Percentiles rank a stretch among this genome's conserved stretches.
phyloP scores from a whole-genome alignment of 306 rosid genomes.

The Cicer bijugum region DNA sequence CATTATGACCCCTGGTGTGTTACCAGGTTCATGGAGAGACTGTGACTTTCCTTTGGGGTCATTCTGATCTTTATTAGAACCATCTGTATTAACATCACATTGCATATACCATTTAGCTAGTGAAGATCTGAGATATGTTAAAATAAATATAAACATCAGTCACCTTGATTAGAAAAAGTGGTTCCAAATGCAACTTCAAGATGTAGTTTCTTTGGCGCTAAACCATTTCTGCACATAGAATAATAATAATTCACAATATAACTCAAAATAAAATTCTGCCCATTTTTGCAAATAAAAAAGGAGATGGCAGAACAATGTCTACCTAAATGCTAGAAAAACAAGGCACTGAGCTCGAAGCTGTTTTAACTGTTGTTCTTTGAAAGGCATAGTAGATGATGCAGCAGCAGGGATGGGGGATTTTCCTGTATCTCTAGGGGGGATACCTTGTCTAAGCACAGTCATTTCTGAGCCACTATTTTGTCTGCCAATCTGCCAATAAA shows the following conservation, averaged over 20 bases:
- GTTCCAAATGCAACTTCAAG: constrained; percentile 96
- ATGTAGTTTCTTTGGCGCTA: constrained; percentile 93
- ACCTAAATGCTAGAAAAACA: constrained; percentile 98
- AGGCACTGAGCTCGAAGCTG: constrained; percentile 99
- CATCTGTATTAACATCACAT: constrained; percentile 62
- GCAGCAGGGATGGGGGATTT: constrained; percentile 64
- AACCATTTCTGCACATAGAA: constrained; percentile 77
- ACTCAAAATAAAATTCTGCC: constrained; percentile 35
- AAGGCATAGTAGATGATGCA: constrained; percentile 67
- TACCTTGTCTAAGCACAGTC: constrained; percentile 64
- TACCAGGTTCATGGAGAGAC: constrained; percentile 65
- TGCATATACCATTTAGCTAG: constrained; percentile 39
- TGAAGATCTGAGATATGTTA: constrained; percentile 18
- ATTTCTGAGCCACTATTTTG: constrained; percentile 68
- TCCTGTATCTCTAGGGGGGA: constrained; percentile 77
- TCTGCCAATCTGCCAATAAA: constrained; percentile 69
- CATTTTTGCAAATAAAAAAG: constrained; percentile 29
- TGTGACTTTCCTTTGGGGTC: constrained; percentile 78
- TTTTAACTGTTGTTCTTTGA: constrained; percentile 90
- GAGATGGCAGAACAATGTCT: constrained; percentile 31
- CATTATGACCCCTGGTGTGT: constrained; percentile 59
- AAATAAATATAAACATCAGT: constrained; percentile 27
- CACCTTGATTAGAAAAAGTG: constrained; percentile 77
- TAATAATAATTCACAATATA: constrained; percentile 39
- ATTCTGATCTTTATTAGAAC: constrained; percentile 63